Conservation (phyloP, 2,329 filamentous ascomycete genomes). For the Aspergillus unguis region DNA sequence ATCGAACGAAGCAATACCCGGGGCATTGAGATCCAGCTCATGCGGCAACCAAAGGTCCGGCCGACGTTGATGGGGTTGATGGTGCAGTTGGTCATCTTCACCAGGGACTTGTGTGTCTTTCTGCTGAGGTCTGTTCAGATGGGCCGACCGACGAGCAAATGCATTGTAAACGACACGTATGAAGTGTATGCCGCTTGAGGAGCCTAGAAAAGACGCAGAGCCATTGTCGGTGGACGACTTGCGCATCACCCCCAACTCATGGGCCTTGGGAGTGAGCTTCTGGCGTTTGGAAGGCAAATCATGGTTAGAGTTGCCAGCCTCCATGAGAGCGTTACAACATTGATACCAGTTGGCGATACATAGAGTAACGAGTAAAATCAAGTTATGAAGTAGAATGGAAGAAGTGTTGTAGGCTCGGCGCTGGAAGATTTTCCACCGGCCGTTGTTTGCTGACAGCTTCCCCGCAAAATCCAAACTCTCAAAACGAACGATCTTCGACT, state of each 20-base stretch:
- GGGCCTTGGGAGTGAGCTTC: conserved; percentile 28
- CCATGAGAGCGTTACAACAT: conserved; percentile 2
- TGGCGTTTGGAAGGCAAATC: conserved; percentile 26
- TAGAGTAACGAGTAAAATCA: neutral
- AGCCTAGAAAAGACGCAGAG: conserved; percentile 55
- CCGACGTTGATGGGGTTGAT: conserved; percentile 16
- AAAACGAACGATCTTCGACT: neutral
- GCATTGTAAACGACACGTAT: conserved; percentile 55
- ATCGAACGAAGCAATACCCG: conserved; percentile 45
- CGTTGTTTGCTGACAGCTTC: neutral
- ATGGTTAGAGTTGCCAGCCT: conserved; percentile 8
- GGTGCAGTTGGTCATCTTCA: conserved; percentile 51
- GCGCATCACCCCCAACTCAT: conserved; percentile 53
- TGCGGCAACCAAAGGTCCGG: conserved; percentile 29
- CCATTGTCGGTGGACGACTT: conserved; percentile 44
- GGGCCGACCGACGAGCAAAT: conserved; percentile 39
- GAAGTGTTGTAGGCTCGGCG: conserved; percentile 2
- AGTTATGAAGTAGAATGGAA: neutral
- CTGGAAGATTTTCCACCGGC: conserved; percentile 8
- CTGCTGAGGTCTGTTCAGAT: conserved; percentile 26
- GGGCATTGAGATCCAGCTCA: conserved; percentile 27
- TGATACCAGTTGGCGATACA: neutral
- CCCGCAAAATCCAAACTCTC: conserved; percentile 1
- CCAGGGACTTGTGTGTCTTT: conserved; percentile 51
- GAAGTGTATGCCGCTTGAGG: conserved; percentile 59